These are phyloP conservation scores for Exophiala viscosa DNA, from an alignment of 2,329 filamentous ascomycete species.

Conservation along the genomic window DNA sequence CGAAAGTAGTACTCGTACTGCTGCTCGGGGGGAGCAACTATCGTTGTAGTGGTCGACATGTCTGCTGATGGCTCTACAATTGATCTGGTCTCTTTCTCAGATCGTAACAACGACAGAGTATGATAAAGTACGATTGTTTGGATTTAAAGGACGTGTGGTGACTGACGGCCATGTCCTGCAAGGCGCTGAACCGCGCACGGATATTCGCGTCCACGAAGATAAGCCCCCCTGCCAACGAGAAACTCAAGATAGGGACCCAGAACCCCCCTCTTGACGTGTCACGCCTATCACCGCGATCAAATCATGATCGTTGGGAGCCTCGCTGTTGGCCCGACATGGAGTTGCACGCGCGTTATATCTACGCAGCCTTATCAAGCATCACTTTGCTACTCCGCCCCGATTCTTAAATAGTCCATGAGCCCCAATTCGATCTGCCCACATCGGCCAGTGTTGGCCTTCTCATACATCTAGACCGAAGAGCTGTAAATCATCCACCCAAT, in stretches of 20 bases:
- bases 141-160: background rate
- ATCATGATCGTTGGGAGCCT: background rate
- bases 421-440: background rate
- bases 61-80: background rate
- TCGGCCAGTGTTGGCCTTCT: background rate
- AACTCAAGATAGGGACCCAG: background rate
- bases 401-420: background rate
- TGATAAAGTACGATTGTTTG: no score
- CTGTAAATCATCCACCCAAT: constrained; percentile 16
- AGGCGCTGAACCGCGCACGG: background rate
- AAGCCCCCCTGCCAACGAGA: background rate
- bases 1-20: constrained; percentile 11
- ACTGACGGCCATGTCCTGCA: background rate
- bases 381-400: no score
- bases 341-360: background rate
- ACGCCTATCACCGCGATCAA: background rate
- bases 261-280: no score
- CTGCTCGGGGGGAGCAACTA: background rate
- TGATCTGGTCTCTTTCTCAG: no score
- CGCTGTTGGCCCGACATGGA: background rate
- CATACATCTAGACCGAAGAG: constrained; percentile 1
- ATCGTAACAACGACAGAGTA: no score
- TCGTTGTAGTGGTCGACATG: constrained; percentile 11
- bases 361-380: background rate
- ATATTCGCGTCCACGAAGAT: background rate